These are phyloP conservation scores for Pistacia vera DNA, from an alignment of 345 rosid genomes.

Conservation along the genomic window DNA sequence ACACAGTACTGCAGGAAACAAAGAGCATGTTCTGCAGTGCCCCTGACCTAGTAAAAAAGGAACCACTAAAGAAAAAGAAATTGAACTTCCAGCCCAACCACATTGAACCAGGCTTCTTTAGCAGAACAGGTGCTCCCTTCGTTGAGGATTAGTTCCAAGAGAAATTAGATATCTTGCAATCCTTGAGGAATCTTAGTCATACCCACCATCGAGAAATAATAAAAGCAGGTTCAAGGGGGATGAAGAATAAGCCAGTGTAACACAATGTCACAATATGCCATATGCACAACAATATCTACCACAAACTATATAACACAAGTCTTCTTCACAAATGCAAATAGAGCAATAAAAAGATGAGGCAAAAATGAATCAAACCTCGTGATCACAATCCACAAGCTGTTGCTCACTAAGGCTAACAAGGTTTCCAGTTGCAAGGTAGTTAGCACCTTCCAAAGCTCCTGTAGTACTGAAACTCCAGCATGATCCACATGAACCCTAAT, in stretches of 20 bases:
- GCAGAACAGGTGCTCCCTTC: background rate
- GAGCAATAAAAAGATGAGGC: background rate
- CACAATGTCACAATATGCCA: background rate
- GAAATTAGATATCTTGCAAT: background rate
- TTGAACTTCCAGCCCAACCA: background rate
- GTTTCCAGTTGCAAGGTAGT: constrained; percentile 84
- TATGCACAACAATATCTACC: background rate
- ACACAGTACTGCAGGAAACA: background rate
- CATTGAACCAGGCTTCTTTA: background rate
- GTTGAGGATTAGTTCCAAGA: background rate
- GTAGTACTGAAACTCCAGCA: constrained; percentile 99
- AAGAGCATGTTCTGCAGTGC: background rate
- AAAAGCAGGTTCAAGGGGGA: background rate
- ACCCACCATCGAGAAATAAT: background rate
- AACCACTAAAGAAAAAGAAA: background rate
- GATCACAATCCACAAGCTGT: constrained; percentile 99
- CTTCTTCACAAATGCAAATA: background rate
- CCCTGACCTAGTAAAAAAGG: too few relatives aligned
- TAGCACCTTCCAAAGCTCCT: constrained; percentile 96
- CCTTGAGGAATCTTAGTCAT: background rate
- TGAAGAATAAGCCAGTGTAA: background rate
- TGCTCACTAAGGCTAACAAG: constrained; percentile 98
- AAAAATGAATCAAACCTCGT: constrained; percentile 60
- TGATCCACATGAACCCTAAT: constrained; percentile 94
- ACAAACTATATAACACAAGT: background rate